Evolutionary conservation across 768 basidiomycete species (phyloP).

Genomic region (Pleurotus eryngii): DNA sequence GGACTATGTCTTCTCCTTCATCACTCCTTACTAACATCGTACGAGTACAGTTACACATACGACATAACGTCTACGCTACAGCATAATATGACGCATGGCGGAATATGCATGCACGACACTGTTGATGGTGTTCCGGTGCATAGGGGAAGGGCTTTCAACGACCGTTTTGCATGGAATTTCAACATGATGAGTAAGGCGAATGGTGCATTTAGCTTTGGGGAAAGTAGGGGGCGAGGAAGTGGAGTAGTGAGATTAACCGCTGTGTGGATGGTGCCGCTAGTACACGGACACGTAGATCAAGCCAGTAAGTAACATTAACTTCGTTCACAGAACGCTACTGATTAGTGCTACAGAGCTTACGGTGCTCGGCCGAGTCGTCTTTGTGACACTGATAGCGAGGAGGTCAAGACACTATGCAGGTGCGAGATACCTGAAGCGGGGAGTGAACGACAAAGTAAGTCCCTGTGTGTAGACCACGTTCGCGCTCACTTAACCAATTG

Average conservation of each 20-base stretch:
- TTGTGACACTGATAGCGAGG: slow-evolving; percentile 92
- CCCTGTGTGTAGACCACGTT: neutral
- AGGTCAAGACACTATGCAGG: slow-evolving; percentile 95
- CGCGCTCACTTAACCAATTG: too few species aligned
- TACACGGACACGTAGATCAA: slow-evolving; percentile 98
- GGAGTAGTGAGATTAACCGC: slow-evolving; percentile 29
- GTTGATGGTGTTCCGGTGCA: neutral
- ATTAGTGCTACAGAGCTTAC: slow-evolving; percentile 67
- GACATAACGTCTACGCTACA: slow-evolving; percentile 96
- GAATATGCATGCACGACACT: slow-evolving; percentile 36
- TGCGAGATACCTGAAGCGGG: slow-evolving; percentile 89
- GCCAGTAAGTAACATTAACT: slow-evolving; percentile 62
- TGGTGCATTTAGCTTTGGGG: slow-evolving; percentile 42
- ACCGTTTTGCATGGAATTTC: slow-evolving; percentile 89
- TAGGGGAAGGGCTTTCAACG: slow-evolving; percentile 59
- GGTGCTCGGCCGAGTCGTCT: slow-evolving; percentile 85
- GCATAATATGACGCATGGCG: slow-evolving; percentile 71
- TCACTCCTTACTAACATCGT: slow-evolving; percentile 6
- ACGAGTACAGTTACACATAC: slow-evolving; percentile 76
- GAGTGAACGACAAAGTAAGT: slow-evolving; percentile 85
- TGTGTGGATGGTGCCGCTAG: slow-evolving; percentile 86
- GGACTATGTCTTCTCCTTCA: slow-evolving; percentile 1
- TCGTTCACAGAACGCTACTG: neutral
- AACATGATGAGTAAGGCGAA: too few species aligned
- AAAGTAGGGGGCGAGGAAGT: neutral